Base-by-base conservation (phyloP, 2,329 filamentous ascomycete species). In the Claviceps monticola region DNA sequence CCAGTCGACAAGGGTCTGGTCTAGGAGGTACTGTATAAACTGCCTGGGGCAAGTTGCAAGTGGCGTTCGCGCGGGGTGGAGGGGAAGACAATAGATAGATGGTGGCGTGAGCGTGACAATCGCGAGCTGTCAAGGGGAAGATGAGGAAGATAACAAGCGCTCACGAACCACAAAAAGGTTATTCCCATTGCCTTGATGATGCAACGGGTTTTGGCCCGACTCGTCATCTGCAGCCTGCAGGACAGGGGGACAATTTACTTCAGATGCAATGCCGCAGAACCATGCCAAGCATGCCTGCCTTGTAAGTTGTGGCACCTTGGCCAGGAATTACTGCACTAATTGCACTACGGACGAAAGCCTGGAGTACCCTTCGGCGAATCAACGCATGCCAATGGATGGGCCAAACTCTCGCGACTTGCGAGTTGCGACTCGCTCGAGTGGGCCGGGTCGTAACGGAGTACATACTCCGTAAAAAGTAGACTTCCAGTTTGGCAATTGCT, bases 31-130 rank as follows among this genome's bases (percentile, higher is more conserved):
- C 49, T 36, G 29, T 14, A 29, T 42, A n/a, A 38, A 6, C 9
- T 13, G n/a, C 43, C 23, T 36, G 39, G 43, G 48, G 38, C 42
- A 37, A 36, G 49, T 53, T 45, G 52, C 52, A 46, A 36, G 49
- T 53, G 52, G 52, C 52, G 49, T 37, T 37, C 17, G 47, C 52
- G 49, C 48, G 48, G 51, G 48, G 46, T 48, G 43, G 48, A 48
- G 34, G 38, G 43, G 48, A 50, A 17, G 51, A 49, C 17, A 43
- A 42, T 42, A n/a, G 26, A 43, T n/a, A 16, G 45, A 37, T 41
- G 49, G 49, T 26, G 26, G 26, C 39, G 19, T 13, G 41, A 37
- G 49, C 42, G 14, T 16, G 23, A n/a, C 4, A 42, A 37, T 6
- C 34, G 36, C 11, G 38, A 43, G 21, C 17, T 19, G 38, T 45